Percentiles rank a stretch among this genome's conserved stretches.
phyloP scores from a whole-genome alignment of 2,329 filamentous ascomycete species.

The Lasiodiplodia theobromae region DNA sequence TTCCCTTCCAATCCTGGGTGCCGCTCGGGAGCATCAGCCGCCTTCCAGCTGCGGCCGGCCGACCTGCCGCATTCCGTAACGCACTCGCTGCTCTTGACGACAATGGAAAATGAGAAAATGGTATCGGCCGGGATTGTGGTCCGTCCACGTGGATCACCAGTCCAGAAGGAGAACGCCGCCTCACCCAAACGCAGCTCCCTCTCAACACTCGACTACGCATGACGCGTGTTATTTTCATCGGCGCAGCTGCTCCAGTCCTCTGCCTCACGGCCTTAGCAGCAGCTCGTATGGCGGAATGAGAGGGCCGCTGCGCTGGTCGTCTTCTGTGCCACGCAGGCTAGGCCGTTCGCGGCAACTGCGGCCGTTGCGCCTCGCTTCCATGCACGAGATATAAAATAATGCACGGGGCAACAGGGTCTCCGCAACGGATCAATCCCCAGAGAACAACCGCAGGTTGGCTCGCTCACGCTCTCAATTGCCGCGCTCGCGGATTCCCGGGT shows the following conservation, averaged over 20 bases:
- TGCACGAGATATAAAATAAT: constrained; percentile 24
- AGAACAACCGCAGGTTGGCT: background rate
- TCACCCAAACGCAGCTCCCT: background rate
- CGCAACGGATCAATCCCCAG: background rate
- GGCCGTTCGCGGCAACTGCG: constrained; percentile 20
- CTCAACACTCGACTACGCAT: background rate
- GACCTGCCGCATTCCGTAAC: constrained; percentile 20
- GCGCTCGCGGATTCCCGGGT: background rate
- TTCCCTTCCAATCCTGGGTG: constrained; percentile 1
- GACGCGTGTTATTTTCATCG: background rate
- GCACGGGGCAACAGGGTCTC: background rate
- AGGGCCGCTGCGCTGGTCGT: background rate
- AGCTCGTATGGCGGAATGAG: constrained; percentile 18
- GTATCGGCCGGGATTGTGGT: background rate
- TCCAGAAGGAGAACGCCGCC: background rate
- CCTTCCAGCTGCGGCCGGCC: constrained; percentile 6
- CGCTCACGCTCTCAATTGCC: background rate
- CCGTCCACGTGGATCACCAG: constrained; percentile 2
- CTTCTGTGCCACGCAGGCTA: constrained; percentile 12
- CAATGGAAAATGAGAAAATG: background rate
- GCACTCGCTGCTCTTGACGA: background rate
- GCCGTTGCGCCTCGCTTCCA: constrained; percentile 27
- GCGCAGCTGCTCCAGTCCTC: background rate
- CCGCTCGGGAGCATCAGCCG: background rate
- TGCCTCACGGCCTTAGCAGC: background rate